phyloP scores from a whole-genome alignment of 225 moss, liverwort and hornwort genomes.

The Takakia lepidozioides region DNA sequence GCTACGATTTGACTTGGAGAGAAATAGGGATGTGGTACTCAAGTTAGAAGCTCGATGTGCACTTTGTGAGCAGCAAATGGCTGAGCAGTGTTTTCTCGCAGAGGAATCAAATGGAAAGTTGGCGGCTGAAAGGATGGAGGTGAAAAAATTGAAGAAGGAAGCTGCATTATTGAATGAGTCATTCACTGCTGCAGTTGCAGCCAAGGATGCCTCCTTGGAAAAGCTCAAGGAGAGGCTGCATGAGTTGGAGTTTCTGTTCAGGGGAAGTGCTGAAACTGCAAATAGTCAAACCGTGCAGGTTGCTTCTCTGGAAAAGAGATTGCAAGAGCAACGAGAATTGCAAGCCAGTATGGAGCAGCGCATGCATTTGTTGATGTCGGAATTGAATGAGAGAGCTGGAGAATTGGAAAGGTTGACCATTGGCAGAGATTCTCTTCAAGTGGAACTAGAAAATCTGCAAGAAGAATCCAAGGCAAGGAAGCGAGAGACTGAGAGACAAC shows the following conservation, averaged over 20 bases:
- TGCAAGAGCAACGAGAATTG: constrained; percentile 16
- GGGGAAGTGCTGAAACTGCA: neutral
- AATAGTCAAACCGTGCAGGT: constrained; percentile 14
- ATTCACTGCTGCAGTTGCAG: constrained; percentile 22
- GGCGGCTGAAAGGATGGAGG: constrained; percentile 27
- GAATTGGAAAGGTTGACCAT: constrained; percentile 32
- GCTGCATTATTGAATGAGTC: constrained; percentile 22
- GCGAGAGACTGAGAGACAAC: constrained; percentile 14
- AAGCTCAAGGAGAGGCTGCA: constrained; percentile 29
- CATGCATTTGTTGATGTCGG: constrained; percentile 15
- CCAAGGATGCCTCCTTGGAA: constrained; percentile 29
- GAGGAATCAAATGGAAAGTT: constrained; percentile 32
- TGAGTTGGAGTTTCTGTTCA: constrained; percentile 17
- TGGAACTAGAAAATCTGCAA: constrained; percentile 23
- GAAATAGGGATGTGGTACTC: constrained; percentile 26
- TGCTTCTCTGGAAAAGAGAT: constrained; percentile 27
- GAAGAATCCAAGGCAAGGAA: constrained; percentile 12
- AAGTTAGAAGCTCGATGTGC: constrained; percentile 43
- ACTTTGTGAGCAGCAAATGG: constrained; percentile 30
- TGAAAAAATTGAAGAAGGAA: constrained; percentile 33
- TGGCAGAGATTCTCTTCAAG: constrained; percentile 29
- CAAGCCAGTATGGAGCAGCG: constrained; percentile 17
- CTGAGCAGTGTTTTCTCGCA: constrained; percentile 21
- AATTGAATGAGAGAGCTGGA: constrained; percentile 15
- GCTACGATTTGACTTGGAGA: constrained; percentile 24